Evolutionary conservation across 2,329 filamentous ascomycete genomes (phyloP).

Genomic region (Aspergillus sp.): DNA sequence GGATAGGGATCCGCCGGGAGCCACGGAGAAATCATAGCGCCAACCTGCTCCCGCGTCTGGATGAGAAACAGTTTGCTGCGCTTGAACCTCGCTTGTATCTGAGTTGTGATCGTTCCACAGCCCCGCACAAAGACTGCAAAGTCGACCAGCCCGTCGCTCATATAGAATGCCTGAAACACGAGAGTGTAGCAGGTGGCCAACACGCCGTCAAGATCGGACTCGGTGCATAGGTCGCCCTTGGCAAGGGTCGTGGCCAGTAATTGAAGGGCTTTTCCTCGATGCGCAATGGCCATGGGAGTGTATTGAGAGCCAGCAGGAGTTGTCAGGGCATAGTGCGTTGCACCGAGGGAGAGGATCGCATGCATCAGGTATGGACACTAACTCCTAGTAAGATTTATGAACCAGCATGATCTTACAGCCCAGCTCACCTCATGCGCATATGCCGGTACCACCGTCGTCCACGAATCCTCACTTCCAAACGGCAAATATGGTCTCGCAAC

Average conservation of each 20-base stretch:
- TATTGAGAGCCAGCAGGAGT: slow-evolving; percentile 53
- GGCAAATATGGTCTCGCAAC: slow-evolving; percentile 62
- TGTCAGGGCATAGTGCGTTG: slow-evolving; percentile 56
- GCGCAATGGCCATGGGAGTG: slow-evolving; percentile 58
- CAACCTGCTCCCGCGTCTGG: slow-evolving; percentile 4
- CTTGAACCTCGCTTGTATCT: slow-evolving; percentile 21
- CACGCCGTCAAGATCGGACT: slow-evolving; percentile 26
- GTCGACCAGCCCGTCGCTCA: slow-evolving; percentile 32
- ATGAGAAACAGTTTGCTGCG: slow-evolving; percentile 17
- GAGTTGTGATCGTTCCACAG: slow-evolving; percentile 35
- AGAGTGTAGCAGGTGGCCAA: slow-evolving; percentile 35
- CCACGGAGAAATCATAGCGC: not conserved
- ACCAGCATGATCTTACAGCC: not conserved
- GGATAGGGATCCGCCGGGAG: slow-evolving; percentile 6
- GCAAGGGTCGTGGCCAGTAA: slow-evolving; percentile 57
- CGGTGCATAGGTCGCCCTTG: slow-evolving; percentile 15
- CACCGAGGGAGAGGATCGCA: slow-evolving; percentile 66
- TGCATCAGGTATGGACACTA: slow-evolving; percentile 66
- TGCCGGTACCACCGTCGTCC: slow-evolving; percentile 66
- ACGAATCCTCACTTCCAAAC: slow-evolving; percentile 63
- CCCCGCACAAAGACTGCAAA: slow-evolving; percentile 37
- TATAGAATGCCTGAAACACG: slow-evolving; percentile 33
- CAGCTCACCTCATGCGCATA: slow-evolving; percentile 53
- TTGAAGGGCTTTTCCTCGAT: slow-evolving; percentile 65
- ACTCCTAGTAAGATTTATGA: slow-evolving; percentile 10